Base-by-base conservation (phyloP, 2,329 filamentous ascomycete species). In the Fusarium sp. region DNA sequence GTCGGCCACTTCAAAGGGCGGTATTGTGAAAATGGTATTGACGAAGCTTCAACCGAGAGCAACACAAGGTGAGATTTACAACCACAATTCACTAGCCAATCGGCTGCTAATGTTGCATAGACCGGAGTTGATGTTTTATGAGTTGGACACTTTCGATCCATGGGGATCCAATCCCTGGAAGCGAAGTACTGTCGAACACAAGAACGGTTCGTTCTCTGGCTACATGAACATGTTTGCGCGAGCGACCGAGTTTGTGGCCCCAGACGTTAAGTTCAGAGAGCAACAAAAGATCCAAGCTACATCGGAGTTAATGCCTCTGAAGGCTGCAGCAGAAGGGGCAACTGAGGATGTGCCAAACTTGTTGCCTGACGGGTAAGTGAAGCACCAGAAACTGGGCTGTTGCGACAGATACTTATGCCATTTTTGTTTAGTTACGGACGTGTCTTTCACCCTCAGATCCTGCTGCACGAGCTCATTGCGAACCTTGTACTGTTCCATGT, bases 1-100 rank as follows among this genome's bases (percentile, higher is more conserved):
- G 47, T 60, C 4, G 60, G 60, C 11, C 30, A 29, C 24, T 63
- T 60, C 14, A 60, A 60, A 10, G 60, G 60, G 1, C 29, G 56
- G 6, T 63, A 47, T 16, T 63, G 60, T 7, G 60, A 63, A n/a
- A 25, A 52, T 7, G 60, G 56, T 2, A 32, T 63, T 7, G 56
- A 63, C 2, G 47, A 63, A 6, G 20, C 42, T n/a, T 42, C 46
- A 16, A 24, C 25, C 2, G 60, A 63, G 1, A 63, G 60, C 16
- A 63, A 63, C 0, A 60, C 56, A 2, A 63, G 55, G 56, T 53
- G 6, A 40, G 44, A 25, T 20, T 3, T 29, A 12, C 27, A 29
- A 5, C 0, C 12, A n/a, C n/a, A n/a, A n/a, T n/a, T n/a, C 27
- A 11, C 10, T 29, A 29, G 1, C 27, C 2, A 3, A 12, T 29